Evolutionary conservation across 768 basidiomycete genomes (phyloP), one percentile per base, ranked within the genome.

Genomic region (Phaffia tasmanica): DNA sequence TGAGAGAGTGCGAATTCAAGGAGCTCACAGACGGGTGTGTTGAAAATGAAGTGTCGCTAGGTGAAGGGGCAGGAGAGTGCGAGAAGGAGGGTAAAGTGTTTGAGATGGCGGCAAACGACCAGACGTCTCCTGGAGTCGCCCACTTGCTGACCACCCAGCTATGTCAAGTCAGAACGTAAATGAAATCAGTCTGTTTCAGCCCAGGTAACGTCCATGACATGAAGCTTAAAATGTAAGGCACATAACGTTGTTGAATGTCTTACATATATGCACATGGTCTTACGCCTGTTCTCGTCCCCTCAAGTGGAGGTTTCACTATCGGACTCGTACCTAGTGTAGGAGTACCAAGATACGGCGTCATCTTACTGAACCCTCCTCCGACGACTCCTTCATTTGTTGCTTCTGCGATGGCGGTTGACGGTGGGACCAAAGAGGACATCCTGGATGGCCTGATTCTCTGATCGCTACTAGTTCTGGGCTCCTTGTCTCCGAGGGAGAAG

Each of bases 61-160:
- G 47, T 16, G 62, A 63, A 15, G 62, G 65, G 7, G 60, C 49
- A n/a, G n/a, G n/a, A n/a, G n/a, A n/a, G 53, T 67, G 57, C 29
- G 65, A 51, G 11, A 60, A 46, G 5, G 4, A 6, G 9, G 4
- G 11, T 35, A 59, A 9, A 9, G 58, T 46, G 23, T 59, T 47
- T 23, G 58, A 19, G 4, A 59, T 23, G 25, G 59, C 51, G 32
- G 65, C 65, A 49, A 67, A 67, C 21, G 65, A 56, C 65, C 65
- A 67, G 35, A 49, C 65, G 51, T 67, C 65, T 9, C 56, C n/a
- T 21, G 50, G 50, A 29, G 65, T 25, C 18, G 65, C 51, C 59
- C 59, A 62, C 21, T 67, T 67, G 60, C 46, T 48, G 21, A 67
- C 53, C 29, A 60, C 58, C 65, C 65, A 67, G 54, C 65, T 67